Evolutionary conservation across 2,329 filamentous ascomycete genomes (phyloP).

Genomic region (Colletotrichum sp.): DNA sequence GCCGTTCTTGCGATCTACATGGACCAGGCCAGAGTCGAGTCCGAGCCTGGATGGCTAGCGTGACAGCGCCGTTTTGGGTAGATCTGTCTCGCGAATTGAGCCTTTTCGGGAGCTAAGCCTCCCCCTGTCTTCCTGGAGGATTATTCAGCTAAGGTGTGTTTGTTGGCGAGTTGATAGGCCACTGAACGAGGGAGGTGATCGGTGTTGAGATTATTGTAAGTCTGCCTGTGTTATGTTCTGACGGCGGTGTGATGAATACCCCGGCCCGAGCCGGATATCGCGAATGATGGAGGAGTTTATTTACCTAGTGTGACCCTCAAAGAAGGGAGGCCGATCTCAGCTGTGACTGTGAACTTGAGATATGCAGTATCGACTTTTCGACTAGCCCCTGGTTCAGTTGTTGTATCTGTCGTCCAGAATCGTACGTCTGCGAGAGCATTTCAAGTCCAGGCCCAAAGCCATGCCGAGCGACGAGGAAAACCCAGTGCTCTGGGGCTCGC

Average conservation of each 20-base stretch:
- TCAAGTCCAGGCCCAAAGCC: neutral
- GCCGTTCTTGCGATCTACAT: neutral
- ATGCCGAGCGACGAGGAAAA: neutral
- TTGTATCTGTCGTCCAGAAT: neutral
- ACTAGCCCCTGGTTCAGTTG: neutral
- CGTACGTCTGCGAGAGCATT: neutral
- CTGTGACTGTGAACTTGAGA: neutral
- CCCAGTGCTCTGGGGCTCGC: slow-evolving; percentile 17
- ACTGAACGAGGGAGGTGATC: neutral
- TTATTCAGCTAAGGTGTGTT: neutral
- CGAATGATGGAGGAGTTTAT: neutral
- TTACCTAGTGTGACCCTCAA: neutral
- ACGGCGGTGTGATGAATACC: neutral
- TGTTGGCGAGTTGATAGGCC: neutral
- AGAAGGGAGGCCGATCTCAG: neutral
- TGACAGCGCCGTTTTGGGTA: neutral
- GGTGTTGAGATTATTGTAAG: neutral
- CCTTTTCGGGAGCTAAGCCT: neutral
- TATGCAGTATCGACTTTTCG: neutral
- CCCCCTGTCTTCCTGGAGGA: neutral
- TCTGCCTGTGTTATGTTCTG: neutral
- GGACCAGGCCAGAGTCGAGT: neutral
- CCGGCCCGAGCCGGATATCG: neutral
- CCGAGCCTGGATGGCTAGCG: neutral
- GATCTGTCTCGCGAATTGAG: neutral